Conservation (phyloP, 306 rosid species). For the Corylus americana region DNA sequence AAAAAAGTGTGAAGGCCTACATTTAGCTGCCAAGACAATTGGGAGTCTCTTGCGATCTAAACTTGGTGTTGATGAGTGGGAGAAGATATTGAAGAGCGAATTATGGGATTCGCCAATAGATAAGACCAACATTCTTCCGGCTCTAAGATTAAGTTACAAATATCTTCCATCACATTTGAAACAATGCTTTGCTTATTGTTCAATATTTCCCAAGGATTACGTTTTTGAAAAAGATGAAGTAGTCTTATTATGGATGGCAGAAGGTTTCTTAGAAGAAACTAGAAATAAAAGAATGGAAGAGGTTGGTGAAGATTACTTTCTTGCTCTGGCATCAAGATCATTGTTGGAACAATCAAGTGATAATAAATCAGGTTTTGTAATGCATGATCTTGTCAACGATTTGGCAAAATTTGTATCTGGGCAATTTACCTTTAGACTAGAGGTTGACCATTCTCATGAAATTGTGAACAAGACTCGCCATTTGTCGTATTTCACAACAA, state of each 20-base stretch:
- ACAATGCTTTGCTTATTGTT: constrained; percentile 22
- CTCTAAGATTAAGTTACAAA: constrained; percentile 15
- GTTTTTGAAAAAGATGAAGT: constrained; percentile 12
- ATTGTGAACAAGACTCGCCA: constrained; percentile 15
- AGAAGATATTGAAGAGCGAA: neutral
- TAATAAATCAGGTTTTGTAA: neutral
- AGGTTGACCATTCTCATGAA: too few species aligned
- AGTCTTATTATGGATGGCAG: constrained; percentile 27
- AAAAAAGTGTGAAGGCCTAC: constrained; percentile 25
- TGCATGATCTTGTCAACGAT: constrained; percentile 24
- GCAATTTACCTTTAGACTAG: neutral
- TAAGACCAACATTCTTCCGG: constrained; percentile 6
- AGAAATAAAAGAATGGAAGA: neutral
- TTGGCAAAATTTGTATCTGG: constrained; percentile 5
- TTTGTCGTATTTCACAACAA: neutral
- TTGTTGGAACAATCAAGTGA: constrained; percentile 6
- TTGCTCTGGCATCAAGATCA: constrained; percentile 14
- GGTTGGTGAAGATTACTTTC: constrained; percentile 8
- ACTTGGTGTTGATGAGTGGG: constrained; percentile 12
- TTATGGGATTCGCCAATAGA: constrained; percentile 22
- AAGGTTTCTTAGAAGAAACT: constrained; percentile 8
- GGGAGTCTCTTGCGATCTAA: constrained; percentile 25
- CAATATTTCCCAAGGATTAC: constrained; percentile 32
- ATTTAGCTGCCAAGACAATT: constrained; percentile 19
- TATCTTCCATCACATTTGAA: constrained; percentile 6